Evolutionary conservation across 257 asterid species (phyloP), one percentile per base, ranked within the genome.

Genomic region (Mitragyna speciosa): DNA sequence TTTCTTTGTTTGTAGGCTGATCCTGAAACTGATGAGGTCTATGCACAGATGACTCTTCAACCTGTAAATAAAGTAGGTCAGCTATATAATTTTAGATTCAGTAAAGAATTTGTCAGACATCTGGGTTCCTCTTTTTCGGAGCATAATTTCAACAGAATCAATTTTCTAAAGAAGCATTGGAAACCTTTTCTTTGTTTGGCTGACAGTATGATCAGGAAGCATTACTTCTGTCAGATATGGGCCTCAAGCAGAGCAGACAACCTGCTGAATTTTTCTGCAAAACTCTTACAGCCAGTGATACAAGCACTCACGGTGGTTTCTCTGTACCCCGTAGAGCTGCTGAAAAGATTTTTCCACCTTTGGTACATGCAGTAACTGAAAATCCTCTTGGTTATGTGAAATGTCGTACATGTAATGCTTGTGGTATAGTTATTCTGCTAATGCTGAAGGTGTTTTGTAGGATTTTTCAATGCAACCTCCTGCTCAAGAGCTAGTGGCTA

Each of bases 401-500:
- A 36, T 12, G 33, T 71, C 56, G 15, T 31, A 26, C 41, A 19
- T 59, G 43, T 12, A 22, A 48, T 26, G 51, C 51, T 56, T 28
- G 39, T 26, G 16, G 28, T 47, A 36, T 45, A 39, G 33, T 66
- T 73, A 45, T 58, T 61, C 24, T 68, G 69, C 86, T 78, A 49
- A 83, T 52, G 30, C 12, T 14, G 70, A 45, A 24, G 61, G 12
- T 81, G 71, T n/a, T 80, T 80, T 59, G 75, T 79, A 96, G 99
- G 99, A 96, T 84, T 96, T 92, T 85, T 87, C 98, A 2, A 91
- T 96, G 98, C 99, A 96, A 87, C 99, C 99, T 80, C 99, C 99
- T 43, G 91, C 94, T 76, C 99, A 94, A 87, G 99, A 96, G 90
- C 78, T 96, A 79, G 76, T 88, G 52, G 97, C 98, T 75, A 86